These are phyloP conservation scores for Gaeumannomyces tritici DNA, from an alignment of 2,329 filamentous ascomycete species.

Conservation along the genomic window DNA sequence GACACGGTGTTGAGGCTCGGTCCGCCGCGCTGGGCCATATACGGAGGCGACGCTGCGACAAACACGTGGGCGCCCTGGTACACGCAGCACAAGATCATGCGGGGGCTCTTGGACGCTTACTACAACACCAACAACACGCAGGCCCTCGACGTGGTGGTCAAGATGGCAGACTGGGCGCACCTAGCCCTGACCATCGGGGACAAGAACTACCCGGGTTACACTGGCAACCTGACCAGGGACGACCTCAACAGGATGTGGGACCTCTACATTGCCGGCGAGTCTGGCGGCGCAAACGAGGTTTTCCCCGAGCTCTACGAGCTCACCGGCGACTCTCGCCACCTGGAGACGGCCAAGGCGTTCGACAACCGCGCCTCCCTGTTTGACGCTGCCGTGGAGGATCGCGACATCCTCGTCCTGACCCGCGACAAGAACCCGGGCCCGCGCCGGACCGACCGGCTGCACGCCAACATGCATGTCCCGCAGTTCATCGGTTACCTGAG, in stretches of 20 bases:
- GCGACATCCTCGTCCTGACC: constrained; percentile 19
- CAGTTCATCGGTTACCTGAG: constrained; percentile 21
- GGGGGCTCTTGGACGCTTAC: constrained; percentile 21
- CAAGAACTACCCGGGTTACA: constrained; percentile 20
- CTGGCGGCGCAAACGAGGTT: constrained; percentile 21
- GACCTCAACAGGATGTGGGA: constrained; percentile 26
- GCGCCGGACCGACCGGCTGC: constrained; percentile 17
- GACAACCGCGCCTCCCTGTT: constrained; percentile 22
- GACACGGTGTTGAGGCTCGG: constrained; percentile 21
- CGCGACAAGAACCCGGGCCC: constrained; percentile 17
- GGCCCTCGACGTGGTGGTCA: constrained; percentile 16
- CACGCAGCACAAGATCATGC: constrained; percentile 23
- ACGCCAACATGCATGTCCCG: constrained; percentile 21
- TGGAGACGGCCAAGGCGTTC: constrained; percentile 20
- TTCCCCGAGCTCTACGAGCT: constrained; percentile 21
- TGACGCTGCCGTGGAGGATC: constrained; percentile 16
- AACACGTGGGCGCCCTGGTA: constrained; percentile 25
- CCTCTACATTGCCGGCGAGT: constrained; percentile 21
- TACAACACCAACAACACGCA: constrained; percentile 22
- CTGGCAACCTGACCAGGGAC: constrained; percentile 18
- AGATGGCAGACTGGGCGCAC: constrained; percentile 23
- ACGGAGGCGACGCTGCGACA: constrained; percentile 14
- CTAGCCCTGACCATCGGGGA: constrained; percentile 21
- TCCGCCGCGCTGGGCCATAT: constrained; percentile 21
- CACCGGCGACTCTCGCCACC: constrained; percentile 17